phyloP scores from a whole-genome alignment of 352 stramenopile species.

The Thalassiosira sp. region DNA sequence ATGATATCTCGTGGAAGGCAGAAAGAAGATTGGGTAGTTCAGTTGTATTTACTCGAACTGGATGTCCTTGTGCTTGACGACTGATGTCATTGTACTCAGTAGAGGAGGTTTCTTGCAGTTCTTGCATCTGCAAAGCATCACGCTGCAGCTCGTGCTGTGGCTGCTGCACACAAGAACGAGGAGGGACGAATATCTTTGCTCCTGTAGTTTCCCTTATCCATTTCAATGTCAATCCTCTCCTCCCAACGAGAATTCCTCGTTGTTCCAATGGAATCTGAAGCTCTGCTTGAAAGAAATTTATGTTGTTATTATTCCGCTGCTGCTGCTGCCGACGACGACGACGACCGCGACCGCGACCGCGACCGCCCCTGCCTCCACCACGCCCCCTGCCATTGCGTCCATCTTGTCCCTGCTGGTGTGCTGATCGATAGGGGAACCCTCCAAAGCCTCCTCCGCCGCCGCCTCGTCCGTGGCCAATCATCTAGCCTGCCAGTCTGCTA shows the following conservation, averaged over 20 bases:
- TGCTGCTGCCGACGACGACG: neutral
- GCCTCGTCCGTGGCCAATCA: no score
- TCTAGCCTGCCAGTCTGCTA: no score
- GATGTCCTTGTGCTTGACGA: constrained; percentile 7
- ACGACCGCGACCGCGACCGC: constrained; percentile 4
- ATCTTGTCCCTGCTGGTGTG: constrained; percentile 42
- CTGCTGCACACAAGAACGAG: no score
- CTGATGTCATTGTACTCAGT: neutral
- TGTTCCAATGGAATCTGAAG: constrained; percentile 20
- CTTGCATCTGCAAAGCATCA: neutral
- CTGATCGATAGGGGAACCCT: constrained; percentile 38
- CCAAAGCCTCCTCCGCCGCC: no score
- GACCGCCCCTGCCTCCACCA: constrained; percentile 6
- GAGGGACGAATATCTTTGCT: constrained; percentile 35
- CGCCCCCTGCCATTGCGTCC: constrained; percentile 10
- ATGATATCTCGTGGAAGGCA: constrained; percentile 35
- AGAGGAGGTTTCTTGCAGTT: neutral
- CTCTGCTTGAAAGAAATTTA: constrained; percentile 7
- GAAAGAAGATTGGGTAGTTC: constrained; percentile 22
- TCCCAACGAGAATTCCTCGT: constrained; percentile 23
- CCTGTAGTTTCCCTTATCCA: constrained; percentile 23
- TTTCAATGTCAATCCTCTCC: constrained; percentile 20
- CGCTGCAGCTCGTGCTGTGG: neutral
- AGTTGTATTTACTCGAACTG: constrained; percentile 30
- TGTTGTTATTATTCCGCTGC: constrained; percentile 7